These are phyloP conservation scores for Debaryomyces sp. DNA, from an alignment of 1,139 yeast species.

Conservation along the genomic window DNA sequence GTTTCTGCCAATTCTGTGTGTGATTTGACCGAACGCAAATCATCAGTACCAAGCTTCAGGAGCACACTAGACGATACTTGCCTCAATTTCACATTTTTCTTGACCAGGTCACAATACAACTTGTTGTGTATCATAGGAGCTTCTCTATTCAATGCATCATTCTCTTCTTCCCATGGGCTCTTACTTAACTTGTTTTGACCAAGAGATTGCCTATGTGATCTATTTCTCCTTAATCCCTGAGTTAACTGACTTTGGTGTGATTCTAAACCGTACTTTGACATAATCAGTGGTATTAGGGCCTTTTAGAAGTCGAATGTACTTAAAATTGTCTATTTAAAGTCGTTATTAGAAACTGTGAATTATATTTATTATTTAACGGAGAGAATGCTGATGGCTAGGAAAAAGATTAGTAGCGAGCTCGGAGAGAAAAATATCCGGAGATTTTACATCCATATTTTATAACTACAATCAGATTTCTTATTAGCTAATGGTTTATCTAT, in stretches of 20 bases:
- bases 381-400: background rate
- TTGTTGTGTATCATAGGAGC: conserved; percentile 41
- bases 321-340: background rate
- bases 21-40: conserved; percentile 54
- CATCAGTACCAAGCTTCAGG: conserved; percentile 37
- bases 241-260: conserved; percentile 1
- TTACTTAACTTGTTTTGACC: background rate
- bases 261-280: conserved; percentile 4
- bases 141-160: conserved; percentile 16
- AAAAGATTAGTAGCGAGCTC: conserved; percentile 1
- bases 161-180: background rate
- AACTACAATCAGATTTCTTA: background rate
- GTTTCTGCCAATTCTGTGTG: conserved; percentile 81
- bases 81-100: conserved; percentile 10
- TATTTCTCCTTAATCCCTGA: background rate
- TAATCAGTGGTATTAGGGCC: background rate
- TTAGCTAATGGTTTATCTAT: background rate
- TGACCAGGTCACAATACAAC: conserved; percentile 31
- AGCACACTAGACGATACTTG: conserved; percentile 32
- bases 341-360: background rate
- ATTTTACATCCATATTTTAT: background rate
- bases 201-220: background rate
- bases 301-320: background rate
- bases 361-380: background rate
- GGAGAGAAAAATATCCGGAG: background rate